Base-by-base conservation (phyloP, 2,329 filamentous ascomycete genomes). In the Phyllosticta paracitricarpa region DNA sequence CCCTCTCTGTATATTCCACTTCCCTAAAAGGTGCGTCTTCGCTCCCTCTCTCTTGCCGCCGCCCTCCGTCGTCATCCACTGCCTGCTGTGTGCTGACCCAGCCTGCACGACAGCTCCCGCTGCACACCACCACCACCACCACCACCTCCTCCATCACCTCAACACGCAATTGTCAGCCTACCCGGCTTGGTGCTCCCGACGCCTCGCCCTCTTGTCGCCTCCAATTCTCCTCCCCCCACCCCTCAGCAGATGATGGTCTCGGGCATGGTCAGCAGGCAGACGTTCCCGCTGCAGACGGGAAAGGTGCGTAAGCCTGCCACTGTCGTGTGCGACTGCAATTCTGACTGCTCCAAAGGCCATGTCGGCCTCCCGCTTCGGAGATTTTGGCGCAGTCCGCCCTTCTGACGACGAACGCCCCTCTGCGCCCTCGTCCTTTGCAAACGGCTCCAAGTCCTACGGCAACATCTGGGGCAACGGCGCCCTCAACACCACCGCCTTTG, bases 381-480 rank as follows among this genome's bases (percentile, higher is more conserved):
- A 58, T 5, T 61, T 58, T 40, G 60, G 55, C 52, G 60, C 30
- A 12, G 56, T 61, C 51, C 40, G 53, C 30, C 54, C 60, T 28
- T 28, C 59, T 10, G 59, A 61, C 22, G 59, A 61, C 59, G 59
- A 61, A 48, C 54, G 59, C 40, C 40, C 59, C 10, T 14, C 59
- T 14, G 59, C 35, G 17, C 24, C 52, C 30, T 57, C 70, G 10
- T 61, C 67, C 4, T 51, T 68, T 35, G 58, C 51, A 7, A 64
- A 62, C 57, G 52, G 61, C 56, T 33, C 64, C 25, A 62, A 62
- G 26, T 62, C 66, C 25, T 73, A 67, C 26, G 69, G 68, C 58
- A 73, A 68, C 68, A 75, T 74, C 55, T 75, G 72, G 72, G 72
- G 70, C 63, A 68, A 67, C 56, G 61, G 58, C 54, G 67, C 61